Base-by-base conservation (phyloP, 2,329 filamentous ascomycete species). In the Fusarium penzigii region DNA sequence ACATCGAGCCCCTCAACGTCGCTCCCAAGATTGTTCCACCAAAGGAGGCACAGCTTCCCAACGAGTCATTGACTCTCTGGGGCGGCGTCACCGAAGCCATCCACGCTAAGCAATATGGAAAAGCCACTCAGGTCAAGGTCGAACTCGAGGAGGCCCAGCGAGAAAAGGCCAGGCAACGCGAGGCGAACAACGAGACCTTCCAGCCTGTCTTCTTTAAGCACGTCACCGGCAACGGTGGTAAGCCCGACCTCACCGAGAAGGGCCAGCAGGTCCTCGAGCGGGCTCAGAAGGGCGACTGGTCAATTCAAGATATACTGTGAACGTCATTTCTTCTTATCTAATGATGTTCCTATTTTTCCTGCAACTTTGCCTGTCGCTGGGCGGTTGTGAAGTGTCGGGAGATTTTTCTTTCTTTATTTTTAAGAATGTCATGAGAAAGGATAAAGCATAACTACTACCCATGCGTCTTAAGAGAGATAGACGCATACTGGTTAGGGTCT, bases 11-110 rank as follows among this genome's bases (percentile, higher is more conserved):
- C 3, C 84, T 99, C 42, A 82, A 80, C 40, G 90, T 95, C 3
- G 84, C 88, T 1, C 78, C 87, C 49, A 99, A 99, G 75, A 76
- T 84, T 41, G 71, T 95, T 1, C 94, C 94, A 0, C 90, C 93
- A 0, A 72, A 81, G 16, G 86, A 92, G 41, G 72, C 85, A 52
- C 94, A 97, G 71, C 83, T 96, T 2, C 83, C 88, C 49, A 94
- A 99, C 70, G 94, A 99, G 74, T 95, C 90, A 2, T 83, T 94
- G 59, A 86, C 83, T 51, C 88, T 96, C 68, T 99, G 94, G 94
- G 81, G 85, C 34, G 84, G 83, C 20, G 93, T 99, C 42, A 97
- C 94, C 16, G 81, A 89, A 47, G 91, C 92, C 36, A 97, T 99
- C 66, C 72, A 83, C 17, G 76, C 85, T 55, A 95, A 92, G 73